Conservation (phyloP, 768 basidiomycete species). For the Floccularia luteovirens region DNA sequence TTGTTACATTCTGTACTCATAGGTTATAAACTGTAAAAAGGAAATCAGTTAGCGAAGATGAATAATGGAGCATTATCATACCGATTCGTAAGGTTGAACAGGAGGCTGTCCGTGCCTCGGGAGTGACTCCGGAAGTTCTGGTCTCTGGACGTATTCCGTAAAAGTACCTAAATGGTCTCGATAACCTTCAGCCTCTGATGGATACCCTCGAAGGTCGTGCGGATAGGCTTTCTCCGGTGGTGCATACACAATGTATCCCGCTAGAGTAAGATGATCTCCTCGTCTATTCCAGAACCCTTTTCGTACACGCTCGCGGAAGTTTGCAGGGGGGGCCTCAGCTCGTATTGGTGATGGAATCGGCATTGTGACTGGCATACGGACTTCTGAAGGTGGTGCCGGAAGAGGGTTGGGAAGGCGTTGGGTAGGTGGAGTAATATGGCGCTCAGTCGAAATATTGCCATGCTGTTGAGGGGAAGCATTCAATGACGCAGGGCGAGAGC, state of each 20-base stretch:
- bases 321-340: slow-evolving; percentile 6
- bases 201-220: slow-evolving; percentile 52
- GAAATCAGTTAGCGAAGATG: background rate
- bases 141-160: slow-evolving; percentile 32
- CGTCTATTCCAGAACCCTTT: slow-evolving; percentile 69
- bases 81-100: slow-evolving; percentile 46
- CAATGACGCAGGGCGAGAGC: too few relatives aligned
- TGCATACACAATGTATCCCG: slow-evolving; percentile 58
- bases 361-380: background rate
- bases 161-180: slow-evolving; percentile 42
- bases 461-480: background rate
- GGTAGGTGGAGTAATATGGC: background rate
- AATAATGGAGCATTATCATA: slow-evolving; percentile 18
- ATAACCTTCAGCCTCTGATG: slow-evolving; percentile 46
- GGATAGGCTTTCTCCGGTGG: slow-evolving; percentile 52
- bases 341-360: slow-evolving; percentile 4
- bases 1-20: too few relatives aligned
- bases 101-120: slow-evolving; percentile 50
- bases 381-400: background rate
- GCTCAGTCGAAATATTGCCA: background rate
- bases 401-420: slow-evolving; percentile 1
- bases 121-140: slow-evolving; percentile 55
- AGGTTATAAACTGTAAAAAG: slow-evolving; percentile 25
- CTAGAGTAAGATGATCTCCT: slow-evolving; percentile 58
- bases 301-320: slow-evolving; percentile 23